Conservation (phyloP, 495 filamentous ascomycete genomes). For the Entonaema liquescens region DNA sequence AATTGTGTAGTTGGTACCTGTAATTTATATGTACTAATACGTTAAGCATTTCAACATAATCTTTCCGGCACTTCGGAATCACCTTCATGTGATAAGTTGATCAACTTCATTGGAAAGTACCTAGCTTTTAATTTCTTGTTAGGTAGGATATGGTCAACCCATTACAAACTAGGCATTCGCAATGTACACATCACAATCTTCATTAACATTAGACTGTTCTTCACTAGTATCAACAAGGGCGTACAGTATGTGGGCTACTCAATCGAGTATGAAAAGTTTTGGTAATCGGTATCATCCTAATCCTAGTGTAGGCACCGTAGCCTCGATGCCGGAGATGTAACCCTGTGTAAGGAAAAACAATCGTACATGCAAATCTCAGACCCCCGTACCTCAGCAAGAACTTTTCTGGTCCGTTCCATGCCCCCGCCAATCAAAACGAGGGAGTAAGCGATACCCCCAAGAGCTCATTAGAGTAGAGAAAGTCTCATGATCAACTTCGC, state of each 20-base stretch:
- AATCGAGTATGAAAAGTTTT: slow-evolving; percentile 33
- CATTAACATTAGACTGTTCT: neutral
- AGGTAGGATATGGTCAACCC: neutral
- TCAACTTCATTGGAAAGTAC: neutral
- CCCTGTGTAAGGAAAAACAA: slow-evolving; percentile 46
- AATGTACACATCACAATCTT: neutral
- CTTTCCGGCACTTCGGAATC: too few species aligned
- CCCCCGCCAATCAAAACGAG: slow-evolving; percentile 42
- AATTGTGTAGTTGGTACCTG: neutral
- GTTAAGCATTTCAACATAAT: neutral
- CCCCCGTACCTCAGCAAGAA: slow-evolving; percentile 42
- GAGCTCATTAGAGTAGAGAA: slow-evolving; percentile 43
- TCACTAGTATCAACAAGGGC: neutral
- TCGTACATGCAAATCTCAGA: slow-evolving; percentile 45
- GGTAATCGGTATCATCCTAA: slow-evolving; percentile 46
- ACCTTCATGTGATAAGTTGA: neutral
- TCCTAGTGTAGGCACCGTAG: slow-evolving; percentile 44
- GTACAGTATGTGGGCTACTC: slow-evolving; percentile 9
- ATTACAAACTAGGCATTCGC: neutral
- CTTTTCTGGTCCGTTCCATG: slow-evolving; percentile 45
- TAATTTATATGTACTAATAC: neutral
- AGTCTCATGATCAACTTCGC: slow-evolving; percentile 15
- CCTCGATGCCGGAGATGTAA: slow-evolving; percentile 39
- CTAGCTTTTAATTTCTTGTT: neutral
- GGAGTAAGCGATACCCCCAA: slow-evolving; percentile 38